These are phyloP conservation scores for Pharus latifolius DNA, from an alignment of 176 grass and related monocot genomes.

Conservation along the genomic window DNA sequence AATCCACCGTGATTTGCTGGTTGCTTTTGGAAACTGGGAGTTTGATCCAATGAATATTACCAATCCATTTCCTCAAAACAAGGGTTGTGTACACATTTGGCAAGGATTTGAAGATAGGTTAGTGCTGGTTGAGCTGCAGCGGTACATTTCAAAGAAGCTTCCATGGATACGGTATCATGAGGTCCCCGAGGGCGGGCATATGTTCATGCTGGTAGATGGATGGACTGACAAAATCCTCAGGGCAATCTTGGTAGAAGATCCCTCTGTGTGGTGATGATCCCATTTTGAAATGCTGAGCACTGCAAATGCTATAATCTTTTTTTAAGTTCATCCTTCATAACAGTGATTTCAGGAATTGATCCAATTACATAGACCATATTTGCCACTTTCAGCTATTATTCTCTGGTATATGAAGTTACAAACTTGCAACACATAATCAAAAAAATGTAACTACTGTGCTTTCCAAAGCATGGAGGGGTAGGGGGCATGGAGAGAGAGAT, in stretches of 20 bases:
- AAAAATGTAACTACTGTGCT: too few species aligned
- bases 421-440: too few species aligned
- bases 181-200: constrained; percentile 54
- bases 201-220: constrained; percentile 54
- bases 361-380: constrained; percentile 1
- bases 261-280: constrained; percentile 8
- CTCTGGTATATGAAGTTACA: not conserved
- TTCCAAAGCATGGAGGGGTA: too few species aligned
- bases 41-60: constrained; percentile 70
- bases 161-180: constrained; percentile 71
- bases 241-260: constrained; percentile 40
- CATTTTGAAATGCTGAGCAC: not conserved
- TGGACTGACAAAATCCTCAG: constrained; percentile 50
- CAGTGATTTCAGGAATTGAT: not conserved
- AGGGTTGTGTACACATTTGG: constrained; percentile 72
- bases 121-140: constrained; percentile 46
- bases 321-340: not conserved
- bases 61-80: constrained; percentile 55
- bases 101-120: constrained; percentile 63
- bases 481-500: too few species aligned
- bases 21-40: constrained; percentile 70
- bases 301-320: not conserved
- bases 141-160: constrained; percentile 54
- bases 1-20: constrained; percentile 55
- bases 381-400: constrained; percentile 16